Percentiles rank a stretch among this genome's conserved stretches.
Conservation (phyloP, 495 filamentous ascomycete species). For the Oidiodendron maius region DNA sequence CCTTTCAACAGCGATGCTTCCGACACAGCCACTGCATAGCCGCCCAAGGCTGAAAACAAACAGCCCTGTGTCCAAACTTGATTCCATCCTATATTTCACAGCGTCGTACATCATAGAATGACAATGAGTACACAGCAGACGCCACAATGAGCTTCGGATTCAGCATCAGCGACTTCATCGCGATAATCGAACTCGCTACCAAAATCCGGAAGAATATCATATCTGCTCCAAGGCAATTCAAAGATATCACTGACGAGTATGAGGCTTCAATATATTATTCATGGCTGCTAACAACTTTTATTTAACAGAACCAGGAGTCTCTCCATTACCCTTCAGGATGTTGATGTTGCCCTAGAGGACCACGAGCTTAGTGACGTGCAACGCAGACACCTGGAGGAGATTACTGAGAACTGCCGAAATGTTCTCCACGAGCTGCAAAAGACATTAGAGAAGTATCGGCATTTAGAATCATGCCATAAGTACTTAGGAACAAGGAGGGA, state of each 20-base stretch:
- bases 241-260: slow-evolving; percentile 19
- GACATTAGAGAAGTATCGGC: slow-evolving; percentile 6
- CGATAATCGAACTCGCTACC: slow-evolving; percentile 20
- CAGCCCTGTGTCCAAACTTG: too few species aligned
- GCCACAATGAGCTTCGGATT: slow-evolving; percentile 31
- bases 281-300: too few species aligned
- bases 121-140: too few species aligned
- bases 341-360: slow-evolving; percentile 11
- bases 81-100: too few species aligned
- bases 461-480: background rate
- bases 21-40: too few species aligned
- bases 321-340: slow-evolving; percentile 21
- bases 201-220: slow-evolving; percentile 24
- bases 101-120: too few species aligned
- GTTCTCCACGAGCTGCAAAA: slow-evolving; percentile 2
- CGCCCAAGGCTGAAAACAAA: too few species aligned
- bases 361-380: background rate
- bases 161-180: slow-evolving; percentile 23
- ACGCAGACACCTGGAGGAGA: slow-evolving; percentile 4
- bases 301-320: slow-evolving; percentile 16
- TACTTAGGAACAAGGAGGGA: slow-evolving; percentile 2
- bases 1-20: too few species aligned
- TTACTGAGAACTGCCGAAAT: slow-evolving; percentile 3
- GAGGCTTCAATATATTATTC: background rate
- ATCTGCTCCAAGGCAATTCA: slow-evolving; percentile 22